A percentile compares a stretch with the other conserved stretches of the same genome.
These are phyloP conservation scores for Globomyces pollinis-pini DNA, from an alignment of 192 early-diverging fungal species.

Conservation along the genomic window DNA sequence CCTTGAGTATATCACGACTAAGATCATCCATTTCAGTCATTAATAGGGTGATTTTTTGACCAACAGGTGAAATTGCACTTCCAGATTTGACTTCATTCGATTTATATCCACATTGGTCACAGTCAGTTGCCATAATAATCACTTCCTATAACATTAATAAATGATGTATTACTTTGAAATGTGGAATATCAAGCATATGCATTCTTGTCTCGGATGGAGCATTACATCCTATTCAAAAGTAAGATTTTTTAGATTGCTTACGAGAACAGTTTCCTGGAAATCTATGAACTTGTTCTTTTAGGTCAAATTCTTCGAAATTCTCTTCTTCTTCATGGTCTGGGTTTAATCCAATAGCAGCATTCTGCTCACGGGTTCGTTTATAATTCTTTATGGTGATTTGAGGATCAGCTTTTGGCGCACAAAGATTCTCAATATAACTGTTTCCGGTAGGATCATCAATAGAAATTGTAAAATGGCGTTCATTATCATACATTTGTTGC, in stretches of 20 bases:
- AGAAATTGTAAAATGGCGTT: constrained; percentile 59
- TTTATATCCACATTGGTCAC: constrained; percentile 89
- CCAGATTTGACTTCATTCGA: constrained; percentile 95
- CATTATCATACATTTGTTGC: constrained; percentile 45
- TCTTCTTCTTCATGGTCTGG: constrained; percentile 48
- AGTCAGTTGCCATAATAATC: constrained; percentile 88
- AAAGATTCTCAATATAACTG: constrained; percentile 83
- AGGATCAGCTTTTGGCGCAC: constrained; percentile 65
- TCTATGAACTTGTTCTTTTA: constrained; percentile 55
- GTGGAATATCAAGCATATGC: constrained; percentile 86
- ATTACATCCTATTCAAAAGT: constrained; percentile 43
- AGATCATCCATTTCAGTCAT: constrained; percentile 82
- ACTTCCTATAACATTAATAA: too few species aligned
- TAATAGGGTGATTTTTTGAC: constrained; percentile 73
- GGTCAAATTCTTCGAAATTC: constrained; percentile 42
- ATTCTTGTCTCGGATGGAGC: constrained; percentile 74
- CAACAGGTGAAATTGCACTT: constrained; percentile 70
- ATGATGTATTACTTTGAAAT: too few species aligned
- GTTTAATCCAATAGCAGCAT: constrained; percentile 64
- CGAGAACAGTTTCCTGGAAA: constrained; percentile 82
- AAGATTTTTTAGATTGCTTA: neutral
- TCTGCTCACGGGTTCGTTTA: constrained; percentile 68
- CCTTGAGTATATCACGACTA: constrained; percentile 86
- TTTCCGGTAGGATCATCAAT: constrained; percentile 91
- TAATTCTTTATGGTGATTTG: constrained; percentile 62